Evolutionary conservation across 2,329 filamentous ascomycete genomes (phyloP), one percentile per base, ranked within the genome.

Genomic region (Fusarium drepaniforme): DNA sequence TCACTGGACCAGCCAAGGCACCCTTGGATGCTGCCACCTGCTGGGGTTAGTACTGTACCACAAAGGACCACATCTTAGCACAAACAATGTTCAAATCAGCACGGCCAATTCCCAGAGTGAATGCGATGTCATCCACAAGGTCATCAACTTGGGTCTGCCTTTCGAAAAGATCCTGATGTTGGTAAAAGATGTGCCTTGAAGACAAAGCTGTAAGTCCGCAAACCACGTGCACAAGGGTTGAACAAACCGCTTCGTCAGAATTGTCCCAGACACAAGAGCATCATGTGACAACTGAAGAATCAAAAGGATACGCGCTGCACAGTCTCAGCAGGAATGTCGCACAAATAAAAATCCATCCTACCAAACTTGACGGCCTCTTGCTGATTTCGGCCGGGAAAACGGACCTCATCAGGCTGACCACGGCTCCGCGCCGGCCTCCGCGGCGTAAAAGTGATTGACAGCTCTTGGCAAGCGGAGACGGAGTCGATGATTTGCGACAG

Each of bases 11-110:
- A 9, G 87, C 87, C 1, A 94, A 82, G 1, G 95, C 83, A 0
- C 94, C 94, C 80, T 96, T 97, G 3, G 91, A 90, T 6, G 93
- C 89, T 5, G 94, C 94, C 23, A 91, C 90, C 93, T 94, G 49
- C 2, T 8, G 16, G 16, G 35, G 56, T 82, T 21, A 80, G 62
- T 25, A 30, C 38, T 9, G 18, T n/a, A 13, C 15, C 18, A 3
- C 30, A 30, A 23, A 4, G 3, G 23, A 8, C 30, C 23, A n/a
- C 9, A 9, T 21, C 25, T 35, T 8, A 7, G 23, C 3, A 77
- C 89, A 63, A 80, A 94, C 93, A 78, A 97, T 91, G 69, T 94
- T 94, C 23, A 97, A 83, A 18, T 89, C 86, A 66, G 89, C 87
- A 38, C 94, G 88, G 8, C 89, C 86, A 11, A 94, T 83, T 1